Evolutionary conservation across 139 green algal species (phyloP).

Genomic region (Marvania coccoides): DNA sequence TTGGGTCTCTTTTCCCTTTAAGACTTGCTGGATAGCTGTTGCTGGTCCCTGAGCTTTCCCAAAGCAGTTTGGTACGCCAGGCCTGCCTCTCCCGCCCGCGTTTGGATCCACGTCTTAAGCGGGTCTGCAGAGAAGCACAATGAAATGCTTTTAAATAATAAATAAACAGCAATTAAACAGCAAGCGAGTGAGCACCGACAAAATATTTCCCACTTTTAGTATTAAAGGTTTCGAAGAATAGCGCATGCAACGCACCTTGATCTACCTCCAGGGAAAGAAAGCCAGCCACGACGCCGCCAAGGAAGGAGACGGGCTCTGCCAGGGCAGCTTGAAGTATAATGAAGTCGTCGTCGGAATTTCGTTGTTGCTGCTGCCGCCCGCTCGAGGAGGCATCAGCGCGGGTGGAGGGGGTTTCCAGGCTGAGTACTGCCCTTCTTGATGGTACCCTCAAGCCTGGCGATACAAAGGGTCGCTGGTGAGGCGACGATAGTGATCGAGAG

Average conservation of each 20-base stretch:
- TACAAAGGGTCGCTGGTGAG: no score
- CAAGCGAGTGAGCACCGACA: background rate
- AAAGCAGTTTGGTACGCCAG: background rate
- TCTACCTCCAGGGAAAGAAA: constrained; percentile 8
- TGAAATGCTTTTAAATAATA: no score
- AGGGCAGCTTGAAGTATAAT: background rate
- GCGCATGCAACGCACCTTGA: constrained; percentile 2
- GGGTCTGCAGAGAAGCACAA: constrained; percentile 4
- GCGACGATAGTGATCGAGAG: no score
- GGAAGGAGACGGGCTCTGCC: constrained; percentile 8
- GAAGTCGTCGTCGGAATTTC: no score
- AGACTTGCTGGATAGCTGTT: no score
- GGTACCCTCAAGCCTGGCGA: no score
- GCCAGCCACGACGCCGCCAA: constrained; percentile 9
- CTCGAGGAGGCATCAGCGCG: background rate
- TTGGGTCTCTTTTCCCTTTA: no score
- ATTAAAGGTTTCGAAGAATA: no score
- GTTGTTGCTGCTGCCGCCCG: no score
- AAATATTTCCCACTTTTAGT: no score
- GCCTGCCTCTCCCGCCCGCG: background rate
- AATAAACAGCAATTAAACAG: background rate
- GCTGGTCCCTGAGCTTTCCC: background rate
- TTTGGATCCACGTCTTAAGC: constrained; percentile 10
- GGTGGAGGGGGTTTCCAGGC: no score
- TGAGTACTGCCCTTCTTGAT: no score